Base-by-base conservation (phyloP, 2,329 filamentous ascomycete species). In the Fusarium aywerte region DNA sequence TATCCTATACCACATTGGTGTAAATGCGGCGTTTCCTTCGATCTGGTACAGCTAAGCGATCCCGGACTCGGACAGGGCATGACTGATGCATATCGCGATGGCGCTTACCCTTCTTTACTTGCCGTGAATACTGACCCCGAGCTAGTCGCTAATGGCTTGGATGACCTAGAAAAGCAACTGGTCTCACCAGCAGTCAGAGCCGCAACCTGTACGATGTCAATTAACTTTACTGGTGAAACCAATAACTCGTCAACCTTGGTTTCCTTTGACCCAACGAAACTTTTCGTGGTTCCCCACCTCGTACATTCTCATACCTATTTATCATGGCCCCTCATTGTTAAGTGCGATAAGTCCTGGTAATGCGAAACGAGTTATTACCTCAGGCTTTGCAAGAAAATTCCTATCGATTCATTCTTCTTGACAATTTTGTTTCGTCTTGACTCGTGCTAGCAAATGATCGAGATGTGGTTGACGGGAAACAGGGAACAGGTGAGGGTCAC, bases 161-260 rank as follows among this genome's bases (percentile, higher is more conserved):
- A 21, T 21, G 11, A 42, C 32, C 55, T 18, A 47, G 36, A 35
- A 48, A 25, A 20, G 27, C 33, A 43, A 32, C 27, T 20, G 25
- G 40, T 47, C 15, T 60, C 44, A 31, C 29, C 40, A 23, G 33
- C 38, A 55, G 57, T 61, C 25, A 40, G 50, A 45, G 20, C 39
- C 20, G 29, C 29, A 20, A 15, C 43, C 16, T 40, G 20, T n/a
- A 18, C 33, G 33, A 52, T 32, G 43, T 39, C n/a, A 36, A 38
- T 27, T 18, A 45, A 25, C 25, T 23, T 54, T 40, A 32, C 32
- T 21, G 31, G 40, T 53, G 33, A 45, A 61, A 45, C 56, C 33
- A 38, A 21, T n/a, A 44, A n/a, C 15, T 20, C n/a, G n/a, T n/a
- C 48, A 43, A 40, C 21, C 5, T 36, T 40, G 33, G 25, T 27